Base-by-base conservation (phyloP, 1,139 yeast species). In the Suhomyces taliae region DNA sequence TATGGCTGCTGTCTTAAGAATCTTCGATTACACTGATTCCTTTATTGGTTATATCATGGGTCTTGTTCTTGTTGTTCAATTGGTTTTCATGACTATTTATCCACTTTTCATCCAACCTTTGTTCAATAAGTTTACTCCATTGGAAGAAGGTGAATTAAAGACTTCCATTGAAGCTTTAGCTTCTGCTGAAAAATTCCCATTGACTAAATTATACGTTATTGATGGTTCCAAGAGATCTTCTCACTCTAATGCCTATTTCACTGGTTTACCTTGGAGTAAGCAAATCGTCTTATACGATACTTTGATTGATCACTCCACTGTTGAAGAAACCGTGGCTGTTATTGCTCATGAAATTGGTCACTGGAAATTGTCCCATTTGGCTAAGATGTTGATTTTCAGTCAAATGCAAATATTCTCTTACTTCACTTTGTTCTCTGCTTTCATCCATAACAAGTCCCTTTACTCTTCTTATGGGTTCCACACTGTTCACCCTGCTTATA, bases 321-420 rank as follows among this genome's bases (percentile, higher is more conserved):
- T 82, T 33, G 80, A 79, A 41, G 96, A 93, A 67, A 88, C 91
- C 32, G 90, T 91, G 45, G 97, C 99, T 38, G 96, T 93, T 1
- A 76, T 93, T 59, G 98, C 96, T 24, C 99, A 93, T 64, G 99
- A 93, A 72, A 87, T 93, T 56, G 99, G 99, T 41, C 99, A 93
- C 67, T 93, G 99, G 99, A 86, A 87, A 57, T 77, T 87, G 64
- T 84, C 86, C 50, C 99, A 93, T 67, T 85, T 91, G 51, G 74
- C 90, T 14, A 84, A 84, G 63, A 79, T 84, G 77, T 68, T 93
- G 60, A 58, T 78, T 4, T 76, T 85, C 54, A 73, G 82, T 42
- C 93, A 90, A 67, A 66, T 72, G 11, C 88, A 87, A 59, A 67
- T 86, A 47, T 79, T 87, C 56, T 58, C 80, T 39, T 76, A 83